Base-by-base conservation (phyloP, 306 rosid species). In the Parietaria judaica region DNA sequence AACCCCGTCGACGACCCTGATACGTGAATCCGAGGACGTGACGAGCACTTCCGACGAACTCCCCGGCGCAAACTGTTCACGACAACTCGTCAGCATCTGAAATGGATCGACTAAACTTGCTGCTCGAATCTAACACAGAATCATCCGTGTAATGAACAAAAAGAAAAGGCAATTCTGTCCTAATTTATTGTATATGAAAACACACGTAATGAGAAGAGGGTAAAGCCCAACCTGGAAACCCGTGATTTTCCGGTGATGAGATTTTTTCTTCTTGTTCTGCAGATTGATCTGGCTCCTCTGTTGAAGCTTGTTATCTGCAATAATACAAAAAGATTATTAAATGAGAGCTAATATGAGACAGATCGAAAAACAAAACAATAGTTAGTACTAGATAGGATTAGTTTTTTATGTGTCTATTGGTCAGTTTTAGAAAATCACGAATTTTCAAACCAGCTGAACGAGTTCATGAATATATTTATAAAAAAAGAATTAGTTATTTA, bases 201-300 rank as follows among this genome's bases (percentile, higher is more conserved):
- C 36, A 15, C 47, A 53, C 56, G 23, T 8, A 61, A 50, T 65
- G 66, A 9, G 69, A 39, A 67, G 62, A 64, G 62, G 53, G 14
- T 49, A 3, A 49, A 9, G 53, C 53, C 38, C 54, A 75, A 94
- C 99, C 99, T 94, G 97, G 80, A 94, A 94, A 58, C 99, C 99
- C 51, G 99, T 88, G 58, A 94, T 94, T 82, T 94, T 92, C 84
- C 85, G 88, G 68, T 82, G 94, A 78, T 83, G 83, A 5, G 94
- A 82, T 74, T 86, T 92, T 79, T 86, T 92, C 75, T 88, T 94
- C 90, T 86, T 94, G 87, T 82, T 88, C 86, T 88, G 97, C 78
- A 94, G 80, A 83, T 78, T 86, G 70, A 94, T 94, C 71, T 86
- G 83, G 72, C 62, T 72, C 64, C 88, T 88, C 70, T 69, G 94